phyloP scores from a whole-genome alignment of 805 yeast species.

The Alloascoidea africana region DNA sequence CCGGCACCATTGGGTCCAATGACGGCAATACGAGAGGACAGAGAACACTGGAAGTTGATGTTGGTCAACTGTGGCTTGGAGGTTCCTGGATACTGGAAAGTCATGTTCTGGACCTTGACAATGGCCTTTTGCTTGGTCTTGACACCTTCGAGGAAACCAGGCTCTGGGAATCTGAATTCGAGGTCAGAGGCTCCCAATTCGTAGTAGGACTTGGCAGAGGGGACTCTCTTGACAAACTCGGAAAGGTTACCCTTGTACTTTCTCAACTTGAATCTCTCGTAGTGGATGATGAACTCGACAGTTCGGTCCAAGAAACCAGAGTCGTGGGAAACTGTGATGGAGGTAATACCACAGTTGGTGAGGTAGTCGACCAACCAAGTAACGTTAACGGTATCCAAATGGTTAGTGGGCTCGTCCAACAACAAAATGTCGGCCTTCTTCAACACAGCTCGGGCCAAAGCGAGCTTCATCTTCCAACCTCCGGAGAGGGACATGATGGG shows the following conservation, averaged over 20 bases:
- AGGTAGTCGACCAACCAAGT: conserved; percentile 94
- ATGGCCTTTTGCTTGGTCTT: conserved; percentile 99
- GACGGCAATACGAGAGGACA: conserved; percentile 99
- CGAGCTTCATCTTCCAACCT: conserved; percentile 95
- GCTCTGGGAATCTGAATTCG: conserved; percentile 97
- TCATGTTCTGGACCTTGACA: conserved; percentile 93
- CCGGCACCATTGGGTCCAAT: conserved; percentile 99
- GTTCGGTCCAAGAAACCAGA: conserved; percentile 98
- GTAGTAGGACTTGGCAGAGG: conserved; percentile 97
- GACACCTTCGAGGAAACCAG: conserved; percentile 99
- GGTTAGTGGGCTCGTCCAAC: conserved; percentile 98
- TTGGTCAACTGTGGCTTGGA: conserved; percentile 83
- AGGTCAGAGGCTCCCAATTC: conserved; percentile 97
- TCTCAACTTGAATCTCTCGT: conserved; percentile 99
- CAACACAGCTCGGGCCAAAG: conserved; percentile 85
- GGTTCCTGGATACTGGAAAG: conserved; percentile 99
- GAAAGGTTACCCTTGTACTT: conserved; percentile 99
- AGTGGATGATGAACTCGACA: conserved; percentile 96
- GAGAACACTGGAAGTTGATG: conserved; percentile 96
- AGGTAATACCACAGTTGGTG: conserved; percentile 91
- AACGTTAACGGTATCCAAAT: conserved; percentile 98
- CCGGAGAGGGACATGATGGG: conserved; percentile 81
- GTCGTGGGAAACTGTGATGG: conserved; percentile 98
- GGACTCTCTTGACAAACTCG: conserved; percentile 97
- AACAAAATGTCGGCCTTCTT: conserved; percentile 83